Conservation (phyloP, 257 asterid genomes). For the Solanum bukasovii region DNA sequence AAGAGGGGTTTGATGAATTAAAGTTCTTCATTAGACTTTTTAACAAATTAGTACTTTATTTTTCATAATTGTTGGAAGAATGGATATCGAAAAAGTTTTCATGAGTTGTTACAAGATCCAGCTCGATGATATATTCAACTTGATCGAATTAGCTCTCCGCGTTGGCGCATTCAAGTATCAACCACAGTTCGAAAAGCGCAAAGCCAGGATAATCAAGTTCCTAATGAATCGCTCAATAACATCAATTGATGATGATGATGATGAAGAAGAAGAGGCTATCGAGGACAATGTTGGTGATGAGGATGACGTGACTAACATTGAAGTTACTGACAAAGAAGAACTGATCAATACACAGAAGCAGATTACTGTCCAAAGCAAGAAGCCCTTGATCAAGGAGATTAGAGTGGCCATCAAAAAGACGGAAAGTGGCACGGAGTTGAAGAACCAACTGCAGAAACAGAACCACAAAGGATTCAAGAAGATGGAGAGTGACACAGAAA, state of each 20-base stretch:
- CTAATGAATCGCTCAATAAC: too few species aligned
- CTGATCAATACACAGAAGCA: too few species aligned
- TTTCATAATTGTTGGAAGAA: not conserved
- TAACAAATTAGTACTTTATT: too few species aligned
- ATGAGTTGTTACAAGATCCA: not conserved
- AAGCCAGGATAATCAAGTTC: not conserved
- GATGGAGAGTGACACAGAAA: not conserved
- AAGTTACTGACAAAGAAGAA: not conserved
- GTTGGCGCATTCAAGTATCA: not conserved
- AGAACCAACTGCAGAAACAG: not conserved
- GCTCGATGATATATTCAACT: not conserved
- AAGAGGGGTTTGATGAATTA: too few species aligned
- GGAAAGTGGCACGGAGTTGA: not conserved
- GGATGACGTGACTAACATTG: not conserved
- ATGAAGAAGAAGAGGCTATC: too few species aligned
- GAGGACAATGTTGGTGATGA: not conserved
- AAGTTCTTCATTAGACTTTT: too few species aligned
- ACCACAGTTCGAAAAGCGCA: not conserved
- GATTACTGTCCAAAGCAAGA: not conserved
- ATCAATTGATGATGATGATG: too few species aligned
- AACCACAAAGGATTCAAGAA: not conserved
- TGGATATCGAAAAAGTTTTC: not conserved
- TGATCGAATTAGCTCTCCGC: not conserved
- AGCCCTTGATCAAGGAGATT: not conserved
- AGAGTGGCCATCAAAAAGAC: too few species aligned